These are phyloP conservation scores for Globisporangium nunn DNA, from an alignment of 352 stramenopile species.

Conservation along the genomic window DNA sequence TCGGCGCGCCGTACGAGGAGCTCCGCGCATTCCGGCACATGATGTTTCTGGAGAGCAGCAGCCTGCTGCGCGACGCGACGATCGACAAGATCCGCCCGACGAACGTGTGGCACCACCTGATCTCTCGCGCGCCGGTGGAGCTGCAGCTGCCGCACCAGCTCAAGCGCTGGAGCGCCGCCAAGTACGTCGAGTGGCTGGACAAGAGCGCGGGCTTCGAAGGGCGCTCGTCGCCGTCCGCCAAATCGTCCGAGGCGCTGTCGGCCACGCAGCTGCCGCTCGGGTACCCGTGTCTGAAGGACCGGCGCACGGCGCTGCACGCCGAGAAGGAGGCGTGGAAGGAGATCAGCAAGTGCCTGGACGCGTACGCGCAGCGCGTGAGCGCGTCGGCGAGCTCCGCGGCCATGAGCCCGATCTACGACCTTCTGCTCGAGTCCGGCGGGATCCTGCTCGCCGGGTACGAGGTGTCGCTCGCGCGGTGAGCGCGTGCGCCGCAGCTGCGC, in stretches of 20 bases:
- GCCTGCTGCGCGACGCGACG: slow-evolving; percentile 54
- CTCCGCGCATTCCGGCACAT: slow-evolving; percentile 76
- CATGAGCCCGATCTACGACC: slow-evolving; percentile 60
- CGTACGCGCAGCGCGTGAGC: slow-evolving; percentile 71
- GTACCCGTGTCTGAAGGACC: slow-evolving; percentile 58
- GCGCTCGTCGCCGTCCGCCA: slow-evolving; percentile 16
- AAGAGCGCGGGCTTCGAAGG: slow-evolving; percentile 24
- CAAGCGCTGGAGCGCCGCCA: slow-evolving; percentile 60
- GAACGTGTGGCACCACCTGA: slow-evolving; percentile 85
- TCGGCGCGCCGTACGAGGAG: slow-evolving; percentile 67
- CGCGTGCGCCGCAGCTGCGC: neutral
- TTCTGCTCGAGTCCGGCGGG: slow-evolving; percentile 63
- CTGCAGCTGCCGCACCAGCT: slow-evolving; percentile 71
- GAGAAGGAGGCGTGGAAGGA: slow-evolving; percentile 83
- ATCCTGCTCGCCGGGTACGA: slow-evolving; percentile 83
- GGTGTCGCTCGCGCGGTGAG: slow-evolving; percentile 20
- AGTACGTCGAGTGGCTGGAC: slow-evolving; percentile 82
- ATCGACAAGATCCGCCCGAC: slow-evolving; percentile 80
- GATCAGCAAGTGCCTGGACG: slow-evolving; percentile 64
- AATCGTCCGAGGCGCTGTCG: slow-evolving; percentile 18
- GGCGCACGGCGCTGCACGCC: slow-evolving; percentile 30
- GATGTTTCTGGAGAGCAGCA: slow-evolving; percentile 67
- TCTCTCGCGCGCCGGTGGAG: slow-evolving; percentile 54
- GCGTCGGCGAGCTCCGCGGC: slow-evolving; percentile 27
- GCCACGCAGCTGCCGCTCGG: slow-evolving; percentile 50